These are phyloP conservation scores for Sporothrix euskadiensis DNA, from an alignment of 2,329 filamentous ascomycete species.

Conservation along the genomic window DNA sequence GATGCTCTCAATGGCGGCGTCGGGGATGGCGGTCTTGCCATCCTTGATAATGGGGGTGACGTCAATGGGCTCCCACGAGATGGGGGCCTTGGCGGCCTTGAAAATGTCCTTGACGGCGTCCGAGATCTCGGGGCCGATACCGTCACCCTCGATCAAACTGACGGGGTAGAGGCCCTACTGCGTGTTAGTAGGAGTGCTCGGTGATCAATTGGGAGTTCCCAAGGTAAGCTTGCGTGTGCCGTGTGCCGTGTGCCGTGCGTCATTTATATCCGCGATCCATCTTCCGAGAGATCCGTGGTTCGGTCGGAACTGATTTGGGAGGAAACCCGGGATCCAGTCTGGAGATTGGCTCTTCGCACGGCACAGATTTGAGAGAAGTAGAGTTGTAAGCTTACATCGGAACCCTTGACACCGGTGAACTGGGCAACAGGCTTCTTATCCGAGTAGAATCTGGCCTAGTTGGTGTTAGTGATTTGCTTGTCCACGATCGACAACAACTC, in stretches of 20 bases:
- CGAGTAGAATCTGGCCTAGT: conserved; percentile 54
- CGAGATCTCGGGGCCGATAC: conserved; percentile 96
- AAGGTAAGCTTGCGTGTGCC: background rate
- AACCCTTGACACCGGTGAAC: conserved; percentile 87
- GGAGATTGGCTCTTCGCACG: background rate
- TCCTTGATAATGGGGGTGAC: conserved; percentile 92
- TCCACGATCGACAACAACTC: background rate
- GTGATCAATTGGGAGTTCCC: background rate
- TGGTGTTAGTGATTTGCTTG: background rate
- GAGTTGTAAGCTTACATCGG: conserved; percentile 64
- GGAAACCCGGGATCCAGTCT: background rate
- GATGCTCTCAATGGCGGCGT: conserved; percentile 90
- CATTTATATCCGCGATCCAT: conserved; percentile 40
- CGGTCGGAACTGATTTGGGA: background rate
- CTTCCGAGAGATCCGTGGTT: conserved; percentile 10
- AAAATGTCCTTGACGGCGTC: conserved; percentile 99
- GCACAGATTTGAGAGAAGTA: background rate
- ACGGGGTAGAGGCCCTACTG: conserved; percentile 88
- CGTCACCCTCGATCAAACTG: conserved; percentile 97
- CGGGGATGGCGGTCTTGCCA: conserved; percentile 92
- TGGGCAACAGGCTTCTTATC: conserved; percentile 78
- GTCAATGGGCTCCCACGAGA: conserved; percentile 96
- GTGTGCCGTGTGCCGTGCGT: conserved; percentile 39
- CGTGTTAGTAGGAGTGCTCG: background rate
- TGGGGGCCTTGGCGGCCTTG: conserved; percentile 86